Percentiles rank a stretch among this genome's conserved stretches.
Conservation (phyloP, 768 basidiomycete genomes). For the Mrakia hoshinonis region DNA sequence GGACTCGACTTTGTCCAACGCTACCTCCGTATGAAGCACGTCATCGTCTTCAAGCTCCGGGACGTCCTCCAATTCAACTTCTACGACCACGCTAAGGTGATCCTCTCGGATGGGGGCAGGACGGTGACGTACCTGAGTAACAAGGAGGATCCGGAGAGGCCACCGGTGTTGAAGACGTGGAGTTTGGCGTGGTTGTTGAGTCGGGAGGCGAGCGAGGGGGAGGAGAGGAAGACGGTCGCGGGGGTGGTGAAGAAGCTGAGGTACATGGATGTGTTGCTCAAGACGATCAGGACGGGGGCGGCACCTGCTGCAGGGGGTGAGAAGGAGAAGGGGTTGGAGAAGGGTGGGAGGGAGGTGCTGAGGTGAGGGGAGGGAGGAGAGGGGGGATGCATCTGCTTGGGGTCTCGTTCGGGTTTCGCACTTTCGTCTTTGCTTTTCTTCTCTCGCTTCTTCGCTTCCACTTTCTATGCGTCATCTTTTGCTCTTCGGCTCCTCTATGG, state of each 20-base stretch:
- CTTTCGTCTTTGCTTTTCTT: not conserved
- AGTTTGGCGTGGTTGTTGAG: constrained; percentile 54
- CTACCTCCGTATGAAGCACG: constrained; percentile 92
- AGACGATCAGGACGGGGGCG: not conserved
- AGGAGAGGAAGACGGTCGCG: constrained; percentile 10
- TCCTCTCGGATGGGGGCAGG: constrained; percentile 71
- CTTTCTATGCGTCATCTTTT: not conserved
- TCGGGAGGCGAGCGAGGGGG: not conserved
- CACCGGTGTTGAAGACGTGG: constrained; percentile 43
- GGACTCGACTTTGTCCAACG: constrained; percentile 96
- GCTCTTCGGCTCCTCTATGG: too few relatives aligned
- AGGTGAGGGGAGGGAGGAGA: not conserved
- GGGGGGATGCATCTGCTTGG: not conserved
- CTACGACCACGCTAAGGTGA: constrained; percentile 91
- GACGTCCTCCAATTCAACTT: constrained; percentile 90
- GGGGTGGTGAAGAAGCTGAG: constrained; percentile 20
- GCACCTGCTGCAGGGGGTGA: not conserved
- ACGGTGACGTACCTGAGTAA: constrained; percentile 86
- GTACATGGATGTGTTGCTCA: constrained; percentile 10
- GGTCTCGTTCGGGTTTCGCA: not conserved
- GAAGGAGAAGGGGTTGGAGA: not conserved
- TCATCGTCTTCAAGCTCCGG: constrained; percentile 91
- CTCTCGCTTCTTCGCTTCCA: not conserved
- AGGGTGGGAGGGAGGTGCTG: not conserved
- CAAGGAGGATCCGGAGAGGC: not conserved